These are phyloP conservation scores for Cladosporium cucumerinum DNA, from an alignment of 2,329 filamentous ascomycete genomes.

Conservation along the genomic window DNA sequence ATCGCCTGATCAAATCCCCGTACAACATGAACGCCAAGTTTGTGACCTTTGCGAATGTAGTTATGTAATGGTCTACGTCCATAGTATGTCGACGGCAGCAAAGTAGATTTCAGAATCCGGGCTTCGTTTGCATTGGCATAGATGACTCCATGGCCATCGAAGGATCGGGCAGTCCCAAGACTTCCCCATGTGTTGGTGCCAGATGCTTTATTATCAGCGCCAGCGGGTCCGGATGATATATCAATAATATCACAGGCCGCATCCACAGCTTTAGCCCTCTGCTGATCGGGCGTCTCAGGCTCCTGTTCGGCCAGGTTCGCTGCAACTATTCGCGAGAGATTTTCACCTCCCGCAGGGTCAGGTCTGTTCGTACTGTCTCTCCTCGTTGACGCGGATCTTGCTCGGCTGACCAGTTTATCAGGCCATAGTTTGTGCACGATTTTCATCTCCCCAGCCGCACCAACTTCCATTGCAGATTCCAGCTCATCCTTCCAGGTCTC, in stretches of 20 bases:
- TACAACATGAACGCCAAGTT: constrained; percentile 81
- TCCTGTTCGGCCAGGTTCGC: constrained; percentile 32
- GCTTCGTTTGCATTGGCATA: constrained; percentile 76
- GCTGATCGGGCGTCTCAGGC: constrained; percentile 43
- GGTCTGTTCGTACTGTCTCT: constrained; percentile 18
- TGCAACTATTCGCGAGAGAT: constrained; percentile 25
- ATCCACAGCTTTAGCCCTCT: constrained; percentile 43
- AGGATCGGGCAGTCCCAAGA: constrained; percentile 53
- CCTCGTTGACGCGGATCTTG: constrained; percentile 11
- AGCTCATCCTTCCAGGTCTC: constrained; percentile 92
- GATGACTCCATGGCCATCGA: constrained; percentile 75
- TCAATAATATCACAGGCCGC: constrained; percentile 48
- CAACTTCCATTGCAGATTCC: constrained; percentile 84
- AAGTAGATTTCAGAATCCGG: constrained; percentile 79
- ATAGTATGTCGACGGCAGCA: constrained; percentile 82
- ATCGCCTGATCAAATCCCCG: constrained; percentile 76
- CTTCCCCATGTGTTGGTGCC: constrained; percentile 42
- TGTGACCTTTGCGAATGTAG: constrained; percentile 73
- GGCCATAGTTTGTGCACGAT: constrained; percentile 82
- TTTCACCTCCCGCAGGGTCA: constrained; percentile 18
- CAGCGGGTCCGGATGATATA: constrained; percentile 44
- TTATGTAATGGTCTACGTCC: constrained; percentile 76
- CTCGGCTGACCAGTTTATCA: constrained; percentile 49
- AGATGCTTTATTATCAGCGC: constrained; percentile 48
- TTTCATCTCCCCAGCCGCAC: constrained; percentile 86